These are phyloP conservation scores for Nemania bipapillata DNA, from an alignment of 2,329 filamentous ascomycete genomes.

Conservation along the genomic window DNA sequence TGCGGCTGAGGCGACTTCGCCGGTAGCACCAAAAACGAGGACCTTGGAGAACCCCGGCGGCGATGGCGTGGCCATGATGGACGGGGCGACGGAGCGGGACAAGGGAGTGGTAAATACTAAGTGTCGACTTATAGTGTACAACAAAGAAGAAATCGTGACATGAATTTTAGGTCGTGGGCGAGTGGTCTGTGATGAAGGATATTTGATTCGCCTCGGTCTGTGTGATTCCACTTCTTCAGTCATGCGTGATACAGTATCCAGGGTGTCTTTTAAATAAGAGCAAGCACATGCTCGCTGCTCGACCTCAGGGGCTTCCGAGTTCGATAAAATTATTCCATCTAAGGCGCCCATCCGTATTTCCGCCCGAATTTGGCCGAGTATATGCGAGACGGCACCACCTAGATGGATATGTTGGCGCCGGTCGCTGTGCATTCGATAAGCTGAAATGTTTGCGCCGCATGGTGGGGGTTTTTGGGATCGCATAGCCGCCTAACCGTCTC, in stretches of 20 bases:
- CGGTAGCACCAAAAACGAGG: conserved; percentile 5
- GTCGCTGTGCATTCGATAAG: background rate
- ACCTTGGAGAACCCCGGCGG: conserved; percentile 3
- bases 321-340: background rate
- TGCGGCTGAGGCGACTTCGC: background rate
- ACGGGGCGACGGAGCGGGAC: background rate
- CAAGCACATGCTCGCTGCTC: background rate
- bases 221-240: background rate
- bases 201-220: background rate
- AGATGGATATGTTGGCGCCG: background rate
- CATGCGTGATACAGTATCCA: background rate
- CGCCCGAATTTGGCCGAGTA: background rate
- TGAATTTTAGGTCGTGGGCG: background rate
- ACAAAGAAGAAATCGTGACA: background rate
- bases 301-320: background rate
- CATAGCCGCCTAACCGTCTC: too few species aligned
- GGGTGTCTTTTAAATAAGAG: background rate
- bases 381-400: background rate
- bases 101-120: background rate
- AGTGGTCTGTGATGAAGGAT: background rate
- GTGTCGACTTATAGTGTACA: background rate
- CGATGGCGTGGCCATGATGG: background rate
- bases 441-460: background rate
- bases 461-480: background rate
- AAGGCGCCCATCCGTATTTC: background rate